These are phyloP conservation scores for Amanita rimosa DNA, from an alignment of 768 basidiomycete species.

Conservation along the genomic window DNA sequence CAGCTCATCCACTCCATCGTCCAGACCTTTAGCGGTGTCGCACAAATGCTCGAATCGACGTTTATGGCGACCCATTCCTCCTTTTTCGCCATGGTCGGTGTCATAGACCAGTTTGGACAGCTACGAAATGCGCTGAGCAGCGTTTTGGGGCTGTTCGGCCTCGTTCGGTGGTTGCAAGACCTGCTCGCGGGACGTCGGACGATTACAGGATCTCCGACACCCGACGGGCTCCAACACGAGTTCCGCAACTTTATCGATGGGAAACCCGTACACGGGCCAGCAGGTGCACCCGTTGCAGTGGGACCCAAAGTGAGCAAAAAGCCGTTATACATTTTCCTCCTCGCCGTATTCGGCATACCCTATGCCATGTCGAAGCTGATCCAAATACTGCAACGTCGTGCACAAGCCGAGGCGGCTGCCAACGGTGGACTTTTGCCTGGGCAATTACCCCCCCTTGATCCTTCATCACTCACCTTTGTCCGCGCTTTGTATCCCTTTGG, in stretches of 20 bases:
- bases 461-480: slow-evolving; percentile 73
- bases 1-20: slow-evolving; percentile 90
- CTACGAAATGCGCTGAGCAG: slow-evolving; percentile 89
- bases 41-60: slow-evolving; percentile 95
- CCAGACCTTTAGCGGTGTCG: slow-evolving; percentile 87
- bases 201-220: slow-evolving; percentile 13
- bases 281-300: slow-evolving; percentile 17
- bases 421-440: slow-evolving; percentile 18
- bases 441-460: slow-evolving; percentile 38
- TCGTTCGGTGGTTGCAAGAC: slow-evolving; percentile 77
- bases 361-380: slow-evolving; percentile 90
- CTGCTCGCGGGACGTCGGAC: slow-evolving; percentile 32
- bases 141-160: slow-evolving; percentile 85
- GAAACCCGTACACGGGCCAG: slow-evolving; percentile 40
- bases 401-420: slow-evolving; percentile 33
- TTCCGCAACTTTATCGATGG: slow-evolving; percentile 72
- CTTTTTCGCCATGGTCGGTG: slow-evolving; percentile 95
- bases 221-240: slow-evolving; percentile 36
- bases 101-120: slow-evolving; percentile 89
- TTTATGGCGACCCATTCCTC: slow-evolving; percentile 96
- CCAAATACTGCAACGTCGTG: slow-evolving; percentile 58
- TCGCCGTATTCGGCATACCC: slow-evolving; percentile 88
- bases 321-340: slow-evolving; percentile 86
- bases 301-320: slow-evolving; percentile 71
- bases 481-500: slow-evolving; percentile 73